Conservation (phyloP, 306 rosid genomes). For the Prinsepia uniflora region DNA sequence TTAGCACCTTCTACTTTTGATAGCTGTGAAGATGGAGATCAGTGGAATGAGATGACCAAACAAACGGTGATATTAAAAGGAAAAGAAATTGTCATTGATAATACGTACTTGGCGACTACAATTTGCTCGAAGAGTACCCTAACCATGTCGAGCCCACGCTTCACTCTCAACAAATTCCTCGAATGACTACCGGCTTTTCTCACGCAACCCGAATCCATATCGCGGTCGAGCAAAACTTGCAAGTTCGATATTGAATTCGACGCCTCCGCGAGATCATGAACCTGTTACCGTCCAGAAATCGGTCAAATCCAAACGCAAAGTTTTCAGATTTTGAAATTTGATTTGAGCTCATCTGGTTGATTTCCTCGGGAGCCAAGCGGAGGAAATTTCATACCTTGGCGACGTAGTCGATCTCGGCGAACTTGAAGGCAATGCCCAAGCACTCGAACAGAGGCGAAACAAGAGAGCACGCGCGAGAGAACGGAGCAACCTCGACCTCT, state of each 20-base stretch:
- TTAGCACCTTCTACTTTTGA: neutral
- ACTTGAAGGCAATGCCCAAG: slow-evolving; percentile 91
- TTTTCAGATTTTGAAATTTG: neutral
- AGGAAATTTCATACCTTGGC: slow-evolving; percentile 47
- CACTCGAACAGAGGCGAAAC: slow-evolving; percentile 85
- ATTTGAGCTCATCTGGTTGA: neutral
- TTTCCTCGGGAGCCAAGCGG: slow-evolving; percentile 1
- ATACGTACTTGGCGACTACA: slow-evolving; percentile 57
- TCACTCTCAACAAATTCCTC: slow-evolving; percentile 85
- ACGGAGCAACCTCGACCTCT: slow-evolving; percentile 54
- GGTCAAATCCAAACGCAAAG: neutral
- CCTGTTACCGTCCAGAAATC: slow-evolving; percentile 41
- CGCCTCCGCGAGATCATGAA: slow-evolving; percentile 70
- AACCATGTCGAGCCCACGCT: slow-evolving; percentile 91
- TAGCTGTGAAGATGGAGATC: neutral
- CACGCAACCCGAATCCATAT: slow-evolving; percentile 46
- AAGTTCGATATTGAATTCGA: slow-evolving; percentile 62
- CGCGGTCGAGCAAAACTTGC: slow-evolving; percentile 60
- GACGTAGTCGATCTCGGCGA: slow-evolving; percentile 87
- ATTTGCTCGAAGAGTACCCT: slow-evolving; percentile 79
- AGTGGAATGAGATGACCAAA: neutral
- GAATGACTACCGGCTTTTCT: slow-evolving; percentile 72
- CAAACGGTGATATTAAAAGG: neutral
- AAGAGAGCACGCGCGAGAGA: slow-evolving; percentile 73
- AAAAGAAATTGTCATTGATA: neutral